Evolutionary conservation across 495 filamentous ascomycete genomes (phyloP), one percentile per base, ranked within the genome.

Genomic region (Apodospora peruviana): DNA sequence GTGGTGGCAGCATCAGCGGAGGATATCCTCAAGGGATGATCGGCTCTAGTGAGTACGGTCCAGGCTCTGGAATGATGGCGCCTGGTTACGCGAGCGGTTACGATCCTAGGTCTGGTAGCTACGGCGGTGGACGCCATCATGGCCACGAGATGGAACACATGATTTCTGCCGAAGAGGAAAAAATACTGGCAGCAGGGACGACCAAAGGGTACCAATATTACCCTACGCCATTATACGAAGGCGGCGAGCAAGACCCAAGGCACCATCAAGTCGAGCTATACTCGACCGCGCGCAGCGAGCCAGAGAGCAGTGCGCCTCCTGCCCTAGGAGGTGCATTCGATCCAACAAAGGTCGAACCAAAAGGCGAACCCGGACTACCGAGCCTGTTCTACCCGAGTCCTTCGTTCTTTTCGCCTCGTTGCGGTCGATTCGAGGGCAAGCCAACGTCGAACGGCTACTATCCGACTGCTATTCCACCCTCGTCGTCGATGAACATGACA

Each of bases 201-300:
- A 51, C 66, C 14, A 77, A 74, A 43, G 69, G 61, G 0, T 75
- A 75, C 43, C 67, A 72, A 29, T 75, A 75, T 50, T 77, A 72
- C 48, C 69, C 73, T 0, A 59, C 62, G 0, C 55, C 70, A 12
- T 65, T 75, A 24, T 75, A 72, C 57, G 73, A 75, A 39, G 57
- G 59, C 9, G 55, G 55, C 22, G 48, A 54, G 23, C 52, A 58
- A 9, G 65, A 72, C 47, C 47, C 64, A 11, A 55, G 70, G 27
- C 61, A 71, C 18, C 64, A 62, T 16, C 63, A 66, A 12, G 59
- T 75, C 32, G 72, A 75, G 41, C 65, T 74, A 56, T 75, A 65
- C 40, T 54, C 65, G 14, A 32, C 37, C 24, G 60, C 61, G 21
- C 65, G 68, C 23, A 57, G 57, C 47, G 70, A 73, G 41, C 56